Conservation (phyloP, 2,329 filamentous ascomycete genomes). For the Xylariales sp. region DNA sequence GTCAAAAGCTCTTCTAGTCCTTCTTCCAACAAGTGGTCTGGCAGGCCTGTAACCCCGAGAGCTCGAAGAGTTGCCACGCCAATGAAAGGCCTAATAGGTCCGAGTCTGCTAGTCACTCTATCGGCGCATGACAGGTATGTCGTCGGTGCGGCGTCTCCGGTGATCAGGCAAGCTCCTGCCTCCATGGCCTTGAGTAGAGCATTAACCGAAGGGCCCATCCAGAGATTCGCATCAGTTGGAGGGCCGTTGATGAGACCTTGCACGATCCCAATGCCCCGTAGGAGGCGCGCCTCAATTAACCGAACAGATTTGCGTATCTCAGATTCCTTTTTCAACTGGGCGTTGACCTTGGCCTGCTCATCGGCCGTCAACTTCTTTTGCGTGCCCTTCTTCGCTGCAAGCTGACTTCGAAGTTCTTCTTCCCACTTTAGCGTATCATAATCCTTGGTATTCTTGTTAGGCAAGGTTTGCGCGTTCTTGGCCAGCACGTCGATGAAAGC, state of each 20-base stretch:
- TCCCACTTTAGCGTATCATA: conserved; percentile 98
- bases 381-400: conserved; percentile 90
- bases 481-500: conserved; percentile 87
- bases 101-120: conserved; percentile 69
- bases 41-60: conserved; percentile 67
- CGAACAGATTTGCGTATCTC: conserved; percentile 71
- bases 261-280: conserved; percentile 83
- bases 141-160: conserved; percentile 72
- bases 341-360: conserved; percentile 84
- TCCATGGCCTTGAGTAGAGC: conserved; percentile 70
- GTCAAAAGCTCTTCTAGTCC: conserved; percentile 82
- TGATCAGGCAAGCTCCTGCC: conserved; percentile 75
- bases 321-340: conserved; percentile 83
- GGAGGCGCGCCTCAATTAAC: conserved; percentile 63
- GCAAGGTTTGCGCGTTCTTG: conserved; percentile 67
- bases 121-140: conserved; percentile 79
- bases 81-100: conserved; percentile 73
- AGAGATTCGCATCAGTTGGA: conserved; percentile 81
- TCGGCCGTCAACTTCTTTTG: conserved; percentile 88
- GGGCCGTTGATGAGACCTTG: conserved; percentile 77
- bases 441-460: conserved; percentile 89
- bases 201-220: conserved; percentile 80
- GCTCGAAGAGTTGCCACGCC: conserved; percentile 83
- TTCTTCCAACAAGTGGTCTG: conserved; percentile 70
- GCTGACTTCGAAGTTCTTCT: conserved; percentile 77